These are phyloP conservation scores for Euphorbia celastroides DNA, from an alignment of 441 rosid species.

Conservation along the genomic window DNA sequence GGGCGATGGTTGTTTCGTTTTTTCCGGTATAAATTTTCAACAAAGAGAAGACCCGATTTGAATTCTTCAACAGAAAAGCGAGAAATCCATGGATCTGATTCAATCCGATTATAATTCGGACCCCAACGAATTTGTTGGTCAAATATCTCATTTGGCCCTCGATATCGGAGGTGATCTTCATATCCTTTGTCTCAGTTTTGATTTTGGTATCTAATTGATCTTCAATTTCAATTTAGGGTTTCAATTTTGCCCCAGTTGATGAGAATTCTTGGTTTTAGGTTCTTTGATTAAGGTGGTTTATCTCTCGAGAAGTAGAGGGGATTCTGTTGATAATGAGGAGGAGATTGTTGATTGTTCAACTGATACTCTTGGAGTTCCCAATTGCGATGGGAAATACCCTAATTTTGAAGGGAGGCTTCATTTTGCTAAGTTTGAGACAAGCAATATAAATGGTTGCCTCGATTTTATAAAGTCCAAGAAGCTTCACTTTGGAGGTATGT, in stretches of 20 bases:
- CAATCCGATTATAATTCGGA: slow-evolving; percentile 16
- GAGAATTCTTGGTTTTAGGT: slow-evolving; percentile 34
- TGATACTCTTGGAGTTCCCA: slow-evolving; percentile 24
- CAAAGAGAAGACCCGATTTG: slow-evolving; percentile 3
- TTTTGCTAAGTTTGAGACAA: slow-evolving; percentile 80
- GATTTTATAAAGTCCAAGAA: slow-evolving; percentile 58
- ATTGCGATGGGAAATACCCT: slow-evolving; percentile 21
- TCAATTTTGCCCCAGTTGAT: background rate
- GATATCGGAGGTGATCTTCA: slow-evolving; percentile 79
- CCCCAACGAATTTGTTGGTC: slow-evolving; percentile 25
- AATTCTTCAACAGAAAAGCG: background rate
- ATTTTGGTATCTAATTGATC: background rate
- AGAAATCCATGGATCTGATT: slow-evolving; percentile 20
- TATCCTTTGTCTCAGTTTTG: background rate
- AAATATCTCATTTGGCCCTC: slow-evolving; percentile 73
- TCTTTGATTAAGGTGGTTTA: slow-evolving; percentile 77
- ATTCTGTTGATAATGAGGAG: slow-evolving; percentile 22
- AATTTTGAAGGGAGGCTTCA: slow-evolving; percentile 53
- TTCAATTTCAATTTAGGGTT: background rate
- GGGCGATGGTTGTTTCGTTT: background rate
- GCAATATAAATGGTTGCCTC: slow-evolving; percentile 71
- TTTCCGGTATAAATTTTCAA: slow-evolving; percentile 12
- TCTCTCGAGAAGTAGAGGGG: slow-evolving; percentile 36
- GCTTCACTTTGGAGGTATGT: slow-evolving; percentile 52
- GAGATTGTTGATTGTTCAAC: slow-evolving; percentile 30